phyloP scores from a whole-genome alignment of 2,329 filamentous ascomycete genomes.

The Ophiostoma himal-ulmi region DNA sequence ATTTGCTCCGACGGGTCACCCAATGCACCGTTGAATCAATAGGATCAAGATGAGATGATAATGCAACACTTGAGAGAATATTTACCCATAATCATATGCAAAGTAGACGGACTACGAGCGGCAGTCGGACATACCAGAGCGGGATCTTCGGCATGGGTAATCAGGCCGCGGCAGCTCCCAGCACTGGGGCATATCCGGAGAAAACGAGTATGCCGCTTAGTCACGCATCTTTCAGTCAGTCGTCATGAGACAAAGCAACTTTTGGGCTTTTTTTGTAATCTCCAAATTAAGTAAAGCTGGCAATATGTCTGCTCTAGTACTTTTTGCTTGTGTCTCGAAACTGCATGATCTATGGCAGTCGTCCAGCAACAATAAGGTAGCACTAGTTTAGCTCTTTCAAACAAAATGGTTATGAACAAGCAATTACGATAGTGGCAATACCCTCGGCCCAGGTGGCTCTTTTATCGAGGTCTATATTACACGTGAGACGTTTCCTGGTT shows the following conservation, averaged over 20 bases:
- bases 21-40: background rate
- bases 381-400: background rate
- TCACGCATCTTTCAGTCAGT: background rate
- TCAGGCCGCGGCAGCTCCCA: slow-evolving; percentile 15
- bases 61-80: background rate
- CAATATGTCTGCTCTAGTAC: background rate
- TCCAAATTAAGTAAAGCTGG: background rate
- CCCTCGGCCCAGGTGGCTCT: no score
- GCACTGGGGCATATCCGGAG: slow-evolving; percentile 3
- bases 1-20: background rate
- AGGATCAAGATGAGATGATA: background rate
- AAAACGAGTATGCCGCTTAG: background rate
- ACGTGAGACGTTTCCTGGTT: background rate
- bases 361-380: no score
- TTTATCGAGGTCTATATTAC: background rate
- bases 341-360: background rate
- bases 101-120: background rate
- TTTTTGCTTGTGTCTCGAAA: background rate
- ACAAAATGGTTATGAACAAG: background rate
- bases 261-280: background rate
- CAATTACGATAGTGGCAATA: background rate
- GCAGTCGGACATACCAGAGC: background rate
- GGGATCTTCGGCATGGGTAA: slow-evolving; percentile 15
- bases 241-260: background rate
- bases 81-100: background rate